A percentile compares a stretch with the other conserved stretches of the same genome.
Conservation (phyloP, 78 protist species). For the Anaeramoeba ignava region DNA sequence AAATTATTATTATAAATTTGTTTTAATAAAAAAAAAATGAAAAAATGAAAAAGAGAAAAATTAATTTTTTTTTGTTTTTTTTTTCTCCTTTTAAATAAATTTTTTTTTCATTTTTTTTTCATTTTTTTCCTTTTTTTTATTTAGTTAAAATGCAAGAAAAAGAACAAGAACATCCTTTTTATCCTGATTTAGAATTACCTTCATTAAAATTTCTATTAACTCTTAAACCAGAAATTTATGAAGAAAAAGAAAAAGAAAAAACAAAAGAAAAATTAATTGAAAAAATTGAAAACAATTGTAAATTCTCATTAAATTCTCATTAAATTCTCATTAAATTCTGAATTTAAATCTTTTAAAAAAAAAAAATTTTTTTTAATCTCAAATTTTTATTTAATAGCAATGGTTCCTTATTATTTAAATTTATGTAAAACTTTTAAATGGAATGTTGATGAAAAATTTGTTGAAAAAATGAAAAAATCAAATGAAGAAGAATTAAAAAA, state of each 20-base stretch:
- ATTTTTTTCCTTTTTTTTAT: too few species aligned
- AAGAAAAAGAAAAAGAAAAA: background rate
- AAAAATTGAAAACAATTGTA: background rate
- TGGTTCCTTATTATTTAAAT: background rate
- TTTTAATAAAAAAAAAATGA: too few species aligned
- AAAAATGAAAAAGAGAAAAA: too few species aligned
- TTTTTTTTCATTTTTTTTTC: too few species aligned
- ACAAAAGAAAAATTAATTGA: background rate
- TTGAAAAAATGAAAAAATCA: background rate
- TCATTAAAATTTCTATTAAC: background rate
- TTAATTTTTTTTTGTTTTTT: too few species aligned
- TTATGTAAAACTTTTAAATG: background rate
- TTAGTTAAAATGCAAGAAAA: too few species aligned
- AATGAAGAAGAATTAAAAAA: constrained; percentile 2
- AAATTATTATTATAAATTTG: too few species aligned
- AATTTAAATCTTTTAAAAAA: background rate
- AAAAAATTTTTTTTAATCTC: too few species aligned
- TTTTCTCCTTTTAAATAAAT: too few species aligned
- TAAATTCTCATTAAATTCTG: background rate
- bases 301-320: background rate
- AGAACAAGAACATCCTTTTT: too few species aligned
- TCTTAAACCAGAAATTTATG: background rate
- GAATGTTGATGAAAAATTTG: background rate
- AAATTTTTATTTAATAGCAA: background rate
- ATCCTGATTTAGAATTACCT: background rate